Conservation (phyloP, 2,329 filamentous ascomycete species). For the Neonectria magnoliae region DNA sequence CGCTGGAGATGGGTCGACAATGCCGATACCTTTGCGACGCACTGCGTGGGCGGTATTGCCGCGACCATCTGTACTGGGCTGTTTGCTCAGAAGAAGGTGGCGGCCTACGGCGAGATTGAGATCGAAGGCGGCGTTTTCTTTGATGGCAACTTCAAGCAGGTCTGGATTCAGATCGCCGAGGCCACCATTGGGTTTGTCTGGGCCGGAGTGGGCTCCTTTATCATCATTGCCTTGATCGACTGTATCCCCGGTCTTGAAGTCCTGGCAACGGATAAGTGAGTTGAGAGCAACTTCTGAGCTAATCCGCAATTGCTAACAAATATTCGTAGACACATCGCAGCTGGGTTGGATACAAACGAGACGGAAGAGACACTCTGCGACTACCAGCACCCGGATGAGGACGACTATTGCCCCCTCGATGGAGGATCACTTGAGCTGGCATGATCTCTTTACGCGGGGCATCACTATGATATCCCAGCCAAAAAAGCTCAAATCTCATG, state of each 20-base stretch:
- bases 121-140: conserved; percentile 30
- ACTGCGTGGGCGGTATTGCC: conserved; percentile 27
- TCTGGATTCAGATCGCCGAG: conserved; percentile 26
- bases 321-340: conserved; percentile 16
- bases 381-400: conserved; percentile 26
- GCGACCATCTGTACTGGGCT: conserved; percentile 29
- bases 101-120: conserved; percentile 27
- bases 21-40: conserved; percentile 31
- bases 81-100: conserved; percentile 30
- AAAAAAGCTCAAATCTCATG: neutral
- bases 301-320: neutral
- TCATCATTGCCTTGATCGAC: conserved; percentile 31
- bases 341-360: conserved; percentile 23
- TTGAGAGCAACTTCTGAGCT: neutral
- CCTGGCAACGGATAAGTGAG: conserved; percentile 29
- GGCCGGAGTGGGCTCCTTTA: conserved; percentile 22
- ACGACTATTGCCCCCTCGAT: conserved; percentile 25
- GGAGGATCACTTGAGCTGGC: conserved; percentile 19
- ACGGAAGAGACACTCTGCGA: conserved; percentile 27
- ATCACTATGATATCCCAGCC: neutral
- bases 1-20: conserved; percentile 31
- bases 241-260: conserved; percentile 30
- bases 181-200: conserved; percentile 24
- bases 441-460: neutral
- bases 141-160: conserved; percentile 28